phyloP scores from a whole-genome alignment of 768 basidiomycete species.

The Candolleomyces efflorescens region DNA sequence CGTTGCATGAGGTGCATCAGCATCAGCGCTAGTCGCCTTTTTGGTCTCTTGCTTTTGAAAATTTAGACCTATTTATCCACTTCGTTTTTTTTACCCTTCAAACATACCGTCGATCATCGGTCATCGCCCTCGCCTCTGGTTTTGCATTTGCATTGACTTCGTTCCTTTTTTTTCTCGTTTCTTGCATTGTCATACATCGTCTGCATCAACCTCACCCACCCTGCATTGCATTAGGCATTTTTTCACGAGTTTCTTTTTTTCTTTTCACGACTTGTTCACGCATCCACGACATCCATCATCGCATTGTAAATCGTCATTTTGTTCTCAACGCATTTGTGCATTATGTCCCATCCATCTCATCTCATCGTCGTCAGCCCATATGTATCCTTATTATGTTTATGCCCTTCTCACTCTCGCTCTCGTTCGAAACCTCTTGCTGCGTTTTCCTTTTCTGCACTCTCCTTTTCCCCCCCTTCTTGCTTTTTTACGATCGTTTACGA shows the following conservation, averaged over 20 bases:
- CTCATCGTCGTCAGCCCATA: not conserved
- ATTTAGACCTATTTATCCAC: not conserved
- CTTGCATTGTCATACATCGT: not conserved
- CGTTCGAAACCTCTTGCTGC: too few relatives aligned
- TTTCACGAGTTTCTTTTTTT: not conserved
- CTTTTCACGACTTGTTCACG: too few relatives aligned
- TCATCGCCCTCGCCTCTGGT: not conserved
- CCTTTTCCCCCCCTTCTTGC: too few relatives aligned
- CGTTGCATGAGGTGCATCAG: conserved; percentile 20
- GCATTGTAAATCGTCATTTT: not conserved
- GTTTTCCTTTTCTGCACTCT: too few relatives aligned
- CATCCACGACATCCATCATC: too few relatives aligned
- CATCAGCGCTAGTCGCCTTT: not conserved
- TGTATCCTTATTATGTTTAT: conserved; percentile 3
- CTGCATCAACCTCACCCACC: not conserved
- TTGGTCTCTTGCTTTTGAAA: not conserved
- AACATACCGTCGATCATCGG: not conserved
- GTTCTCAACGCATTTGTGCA: too few relatives aligned
- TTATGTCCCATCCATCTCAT: not conserved
- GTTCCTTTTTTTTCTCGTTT: not conserved
- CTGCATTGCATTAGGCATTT: conserved; percentile 1
- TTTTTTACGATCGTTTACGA: too few relatives aligned
- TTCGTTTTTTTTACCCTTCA: not conserved
- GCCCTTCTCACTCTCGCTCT: not conserved
- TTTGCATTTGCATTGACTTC: not conserved